A percentile compares a stretch with the other conserved stretches of the same genome.
Evolutionary conservation across 225 moss, liverwort and hornwort genomes (phyloP).

Genomic region (Lunularia cruciata): DNA sequence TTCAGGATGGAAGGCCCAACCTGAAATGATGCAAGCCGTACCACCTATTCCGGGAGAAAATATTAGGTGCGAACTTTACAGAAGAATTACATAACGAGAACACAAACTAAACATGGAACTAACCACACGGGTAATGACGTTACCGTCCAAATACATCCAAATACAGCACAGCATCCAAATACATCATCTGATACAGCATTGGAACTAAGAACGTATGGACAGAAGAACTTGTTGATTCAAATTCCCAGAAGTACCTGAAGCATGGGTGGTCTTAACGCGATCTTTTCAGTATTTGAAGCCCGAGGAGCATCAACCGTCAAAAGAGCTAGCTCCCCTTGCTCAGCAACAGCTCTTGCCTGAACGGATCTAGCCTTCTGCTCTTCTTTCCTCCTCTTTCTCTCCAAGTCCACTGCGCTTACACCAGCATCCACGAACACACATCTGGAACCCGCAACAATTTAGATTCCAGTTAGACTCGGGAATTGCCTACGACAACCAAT

Average conservation of each 20-base stretch:
- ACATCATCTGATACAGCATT: too few relatives aligned
- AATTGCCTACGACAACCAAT: too few relatives aligned
- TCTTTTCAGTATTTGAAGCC: conserved; percentile 56
- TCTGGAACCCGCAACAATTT: conserved; percentile 54
- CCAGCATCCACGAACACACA: conserved; percentile 99
- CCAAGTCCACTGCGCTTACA: conserved; percentile 84
- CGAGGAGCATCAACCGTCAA: conserved; percentile 75
- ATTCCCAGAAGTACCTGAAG: conserved; percentile 70
- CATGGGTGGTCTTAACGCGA: conserved; percentile 91
- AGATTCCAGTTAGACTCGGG: too few relatives aligned
- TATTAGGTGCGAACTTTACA: neutral
- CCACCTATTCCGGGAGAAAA: conserved; percentile 53
- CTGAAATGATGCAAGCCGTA: conserved; percentile 93
- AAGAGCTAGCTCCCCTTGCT: conserved; percentile 79
- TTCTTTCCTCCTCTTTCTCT: conserved; percentile 85
- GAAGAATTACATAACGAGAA: too few relatives aligned
- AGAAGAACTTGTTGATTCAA: neutral
- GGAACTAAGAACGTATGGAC: too few relatives aligned
- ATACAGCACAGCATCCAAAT: too few relatives aligned
- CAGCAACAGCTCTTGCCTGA: conserved; percentile 60
- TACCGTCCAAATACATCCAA: neutral
- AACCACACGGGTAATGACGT: too few relatives aligned
- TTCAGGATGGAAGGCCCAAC: conserved; percentile 89
- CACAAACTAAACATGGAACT: too few relatives aligned
- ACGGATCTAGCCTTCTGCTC: conserved; percentile 73